phyloP scores from a whole-genome alignment of 2,329 filamentous ascomycete species.

The Amauroascus niger region DNA sequence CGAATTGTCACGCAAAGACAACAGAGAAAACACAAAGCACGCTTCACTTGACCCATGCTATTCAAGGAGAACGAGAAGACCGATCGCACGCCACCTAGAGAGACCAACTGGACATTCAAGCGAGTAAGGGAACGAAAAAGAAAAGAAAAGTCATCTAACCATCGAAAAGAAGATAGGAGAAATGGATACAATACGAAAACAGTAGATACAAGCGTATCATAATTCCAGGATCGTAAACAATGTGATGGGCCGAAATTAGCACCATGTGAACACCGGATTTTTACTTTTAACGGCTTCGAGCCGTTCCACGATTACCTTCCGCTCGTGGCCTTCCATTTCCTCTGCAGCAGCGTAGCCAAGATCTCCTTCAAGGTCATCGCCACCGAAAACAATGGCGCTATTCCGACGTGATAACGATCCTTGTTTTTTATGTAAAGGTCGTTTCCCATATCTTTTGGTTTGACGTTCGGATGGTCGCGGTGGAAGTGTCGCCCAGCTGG shows the following conservation, averaged over 20 bases:
- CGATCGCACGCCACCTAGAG: not conserved
- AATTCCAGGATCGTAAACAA: not conserved
- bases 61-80: not conserved
- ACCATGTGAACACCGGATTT: slow-evolving; percentile 97
- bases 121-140: not conserved
- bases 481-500: slow-evolving; percentile 31
- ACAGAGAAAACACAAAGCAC: not conserved
- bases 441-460: slow-evolving; percentile 19
- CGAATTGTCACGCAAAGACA: not conserved
- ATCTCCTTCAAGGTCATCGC: slow-evolving; percentile 80
- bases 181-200: not conserved
- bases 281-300: slow-evolving; percentile 90
- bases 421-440: slow-evolving; percentile 20
- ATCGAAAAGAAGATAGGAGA: not conserved
- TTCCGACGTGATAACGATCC: slow-evolving; percentile 36
- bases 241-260: slow-evolving; percentile 42
- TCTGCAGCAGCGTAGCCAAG: slow-evolving; percentile 88
- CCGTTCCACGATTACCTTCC: slow-evolving; percentile 93
- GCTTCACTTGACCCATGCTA: not conserved
- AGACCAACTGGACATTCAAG: not conserved
- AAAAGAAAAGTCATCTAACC: not conserved
- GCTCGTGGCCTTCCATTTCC: slow-evolving; percentile 80
- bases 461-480: slow-evolving; percentile 25
- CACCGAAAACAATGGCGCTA: slow-evolving; percentile 45
- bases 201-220: not conserved